A percentile compares a stretch with the other conserved stretches of the same genome.
Evolutionary conservation across 768 basidiomycete species (phyloP).

Genomic region (Boletus fagicola): DNA sequence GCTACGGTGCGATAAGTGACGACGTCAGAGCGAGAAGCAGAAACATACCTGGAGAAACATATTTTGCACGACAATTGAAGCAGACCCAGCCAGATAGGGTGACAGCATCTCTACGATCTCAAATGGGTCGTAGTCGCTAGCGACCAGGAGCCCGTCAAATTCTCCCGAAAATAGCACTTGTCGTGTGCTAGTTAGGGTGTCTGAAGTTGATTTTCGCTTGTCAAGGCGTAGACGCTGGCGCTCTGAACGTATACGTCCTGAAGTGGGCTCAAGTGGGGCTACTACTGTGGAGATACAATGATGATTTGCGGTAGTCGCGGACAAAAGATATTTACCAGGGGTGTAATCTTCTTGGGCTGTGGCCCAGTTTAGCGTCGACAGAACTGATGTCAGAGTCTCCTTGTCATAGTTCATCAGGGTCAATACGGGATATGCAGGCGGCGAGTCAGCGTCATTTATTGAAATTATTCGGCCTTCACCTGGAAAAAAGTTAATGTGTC

Average conservation of each 20-base stretch:
- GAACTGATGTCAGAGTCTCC: constrained; percentile 47
- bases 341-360: constrained; percentile 75
- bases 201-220: constrained; percentile 73
- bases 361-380: constrained; percentile 86
- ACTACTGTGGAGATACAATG: constrained; percentile 41
- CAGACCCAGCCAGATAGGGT: constrained; percentile 82
- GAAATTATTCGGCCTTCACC: constrained; percentile 80
- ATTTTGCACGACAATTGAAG: constrained; percentile 82
- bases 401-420: constrained; percentile 82
- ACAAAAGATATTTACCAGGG: constrained; percentile 46
- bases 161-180: constrained; percentile 83
- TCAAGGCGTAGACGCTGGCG: constrained; percentile 67
- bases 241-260: constrained; percentile 64
- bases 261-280: constrained; percentile 56
- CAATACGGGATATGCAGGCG: constrained; percentile 86
- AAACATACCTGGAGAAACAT: constrained; percentile 67
- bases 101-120: constrained; percentile 73
- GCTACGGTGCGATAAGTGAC: constrained; percentile 12
- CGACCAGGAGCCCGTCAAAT: constrained; percentile 87
- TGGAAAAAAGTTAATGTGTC: constrained; percentile 28
- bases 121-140: constrained; percentile 81
- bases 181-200: constrained; percentile 58
- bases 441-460: constrained; percentile 87
- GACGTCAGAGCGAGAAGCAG: background rate
- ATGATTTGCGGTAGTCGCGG: background rate